Base-by-base conservation (phyloP, 129 eudicot genomes). In the Tagetes erecta region DNA sequence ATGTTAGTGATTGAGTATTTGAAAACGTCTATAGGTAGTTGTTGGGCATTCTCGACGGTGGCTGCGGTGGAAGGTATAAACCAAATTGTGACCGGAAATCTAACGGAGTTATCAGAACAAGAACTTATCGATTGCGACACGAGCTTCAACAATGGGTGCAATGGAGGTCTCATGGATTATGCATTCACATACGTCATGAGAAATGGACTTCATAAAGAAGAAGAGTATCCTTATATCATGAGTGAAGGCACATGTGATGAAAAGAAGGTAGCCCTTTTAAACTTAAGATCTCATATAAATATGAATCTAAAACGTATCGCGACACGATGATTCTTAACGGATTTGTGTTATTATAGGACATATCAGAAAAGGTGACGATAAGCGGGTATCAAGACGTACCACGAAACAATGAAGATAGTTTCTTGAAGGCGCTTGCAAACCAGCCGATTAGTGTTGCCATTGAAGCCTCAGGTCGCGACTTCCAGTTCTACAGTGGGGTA, bases 21-120 rank as follows among this genome's bases (percentile, higher is more conserved):
- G 35, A 35, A 63, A 62, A 47, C 11, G n/a, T 12, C 3, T 77
- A 73, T 87, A 85, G 96, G 98, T 6, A 93, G 98, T 77, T 93
- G 98, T 63, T 90, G 97, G 98, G 98, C 98, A 20, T 93, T 93
- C 69, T 93, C 98, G 34, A 87, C 98, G 3, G 98, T 93, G 63
- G 98, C 97, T 53, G 91, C 98, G 8, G 98, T 44, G 49, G 98
- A 93, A 84, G 97, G 98, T 10, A 93, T 93, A 64, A 93, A 93
- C 91, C 96, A 90, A 80, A 93, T 93, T 6, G 92, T 87, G 56
- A 93, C 97, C 0, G 92, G 95, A 49, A 90, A 93, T 73, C 60
- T 93, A 68, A 90, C 97, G 0, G 59, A 81, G 8, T 83, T 93
- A 78, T 93, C 98, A 0, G 98, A 93, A 64, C 98, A 93, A 76